phyloP scores from a whole-genome alignment of 1,284 basidiomycete species.

The Taiwanofungus camphoratus region DNA sequence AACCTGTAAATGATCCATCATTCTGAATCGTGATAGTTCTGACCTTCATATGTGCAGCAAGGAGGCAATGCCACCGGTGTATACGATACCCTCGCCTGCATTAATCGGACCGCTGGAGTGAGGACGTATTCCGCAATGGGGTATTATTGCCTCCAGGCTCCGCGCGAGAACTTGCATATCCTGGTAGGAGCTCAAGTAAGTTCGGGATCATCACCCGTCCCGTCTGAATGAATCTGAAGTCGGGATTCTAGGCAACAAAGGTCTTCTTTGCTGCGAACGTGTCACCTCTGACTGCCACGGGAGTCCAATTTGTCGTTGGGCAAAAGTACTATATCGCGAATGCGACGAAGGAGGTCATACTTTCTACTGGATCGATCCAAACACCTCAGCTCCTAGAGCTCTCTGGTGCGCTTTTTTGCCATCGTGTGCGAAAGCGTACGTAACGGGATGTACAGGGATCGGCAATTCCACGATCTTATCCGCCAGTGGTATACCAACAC shows the following conservation, averaged over 20 bases:
- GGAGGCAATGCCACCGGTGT: conserved; percentile 4
- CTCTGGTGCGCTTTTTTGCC: conserved; percentile 21
- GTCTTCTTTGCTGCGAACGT: neutral
- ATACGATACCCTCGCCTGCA: neutral
- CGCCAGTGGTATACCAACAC: conserved; percentile 11
- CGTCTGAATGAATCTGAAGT: no score
- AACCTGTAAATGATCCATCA: neutral
- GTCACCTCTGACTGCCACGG: conserved; percentile 6
- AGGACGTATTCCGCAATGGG: neutral
- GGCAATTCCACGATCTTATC: conserved; percentile 16
- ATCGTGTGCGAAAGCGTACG: neutral
- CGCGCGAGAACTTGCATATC: neutral
- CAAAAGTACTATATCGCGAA: neutral
- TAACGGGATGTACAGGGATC: conserved; percentile 10
- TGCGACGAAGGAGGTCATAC: conserved; percentile 14
- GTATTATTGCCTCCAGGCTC: neutral
- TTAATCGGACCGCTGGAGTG: neutral
- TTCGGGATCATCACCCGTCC: no score
- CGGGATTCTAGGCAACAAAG: neutral
- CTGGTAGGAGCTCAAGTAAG: neutral
- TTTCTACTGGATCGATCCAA: conserved; percentile 16
- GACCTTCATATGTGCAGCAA: neutral
- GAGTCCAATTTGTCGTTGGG: conserved; percentile 8
- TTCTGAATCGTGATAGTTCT: neutral
- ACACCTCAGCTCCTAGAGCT: conserved; percentile 24